Evolutionary conservation across 176 grass and related monocot species (phyloP), one percentile per base, ranked within the genome.

Genomic region (Aegilops umbellulata): DNA sequence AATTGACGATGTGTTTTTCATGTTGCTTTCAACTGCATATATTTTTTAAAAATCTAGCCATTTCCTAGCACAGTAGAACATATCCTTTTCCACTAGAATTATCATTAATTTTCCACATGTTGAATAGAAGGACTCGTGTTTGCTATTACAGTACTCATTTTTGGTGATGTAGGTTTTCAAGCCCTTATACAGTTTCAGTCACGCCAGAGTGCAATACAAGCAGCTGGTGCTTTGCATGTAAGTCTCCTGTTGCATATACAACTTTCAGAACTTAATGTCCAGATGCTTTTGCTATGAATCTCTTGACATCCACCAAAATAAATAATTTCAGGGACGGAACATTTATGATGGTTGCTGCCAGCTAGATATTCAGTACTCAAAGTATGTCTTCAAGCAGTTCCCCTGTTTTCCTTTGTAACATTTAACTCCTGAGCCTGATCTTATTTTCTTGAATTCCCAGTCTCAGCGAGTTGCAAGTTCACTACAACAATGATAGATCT

Each of bases 301-400:
- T 71, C 58, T 94, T 15, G 83, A 64, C 44, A 42, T 68, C 10
- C 10, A 32, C 34, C 30, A 81, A 71, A 88, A 55, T 20, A 55
- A 78, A 85, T 77, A 81, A 70, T 60, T 46, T 69, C 89, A 99
- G 97, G 97, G 97, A 80, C 91, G 97, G 63, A 99, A 99, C 83
- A 96, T 99, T 87, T 99, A 99, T 87, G 97, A 99, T 96, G 97
- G 97, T 55, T 99, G 97, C 89, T 99, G 97, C 86, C 97, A 99
- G 83, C 87, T 99, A 91, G 97, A 99, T 81, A 96, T 99, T 81
- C 97, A 99, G 60, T 99, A 92, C 85, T 99, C 97, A 36, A 99
- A 99, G 97, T 99, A 89, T 85, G 92, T 65, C 55, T 61, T 65
- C 14, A 65, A 20, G 25, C 64, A 17, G 51, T 20, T 80, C 31